Percentiles rank a stretch among this genome's conserved stretches.
These are phyloP conservation scores for Oryza glumipatula DNA, from an alignment of 176 grass and related monocot genomes.

Conservation along the genomic window DNA sequence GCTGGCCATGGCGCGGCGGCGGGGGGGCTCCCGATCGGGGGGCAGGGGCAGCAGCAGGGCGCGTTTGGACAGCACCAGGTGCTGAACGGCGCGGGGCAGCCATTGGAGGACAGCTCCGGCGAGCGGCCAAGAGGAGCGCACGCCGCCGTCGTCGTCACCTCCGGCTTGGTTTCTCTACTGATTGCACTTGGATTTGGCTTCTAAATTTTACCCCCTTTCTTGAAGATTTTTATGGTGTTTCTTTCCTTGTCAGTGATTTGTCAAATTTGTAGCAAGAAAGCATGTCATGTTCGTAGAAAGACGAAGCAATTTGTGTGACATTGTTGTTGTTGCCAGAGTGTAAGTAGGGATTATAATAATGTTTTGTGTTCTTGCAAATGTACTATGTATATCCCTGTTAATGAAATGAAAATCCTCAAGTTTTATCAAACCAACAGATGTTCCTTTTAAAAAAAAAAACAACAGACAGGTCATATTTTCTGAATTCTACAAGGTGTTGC, in stretches of 20 bases:
- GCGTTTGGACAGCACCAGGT: conserved; percentile 52
- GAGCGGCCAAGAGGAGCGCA: conserved; percentile 27
- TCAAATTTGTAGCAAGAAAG: not conserved
- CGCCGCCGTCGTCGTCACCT: not conserved
- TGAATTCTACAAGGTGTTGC: too few relatives aligned
- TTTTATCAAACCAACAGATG: too few relatives aligned
- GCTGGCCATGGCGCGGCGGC: conserved; percentile 30
- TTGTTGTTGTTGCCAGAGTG: not conserved
- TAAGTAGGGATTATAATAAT: not conserved
- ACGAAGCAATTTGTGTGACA: not conserved
- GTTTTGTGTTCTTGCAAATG: not conserved
- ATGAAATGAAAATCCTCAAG: too few relatives aligned
- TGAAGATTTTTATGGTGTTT: not conserved
- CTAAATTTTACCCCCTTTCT: conserved; percentile 12
- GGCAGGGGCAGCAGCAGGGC: conserved; percentile 37
- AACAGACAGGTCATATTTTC: too few relatives aligned
- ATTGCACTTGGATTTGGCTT: conserved; percentile 2
- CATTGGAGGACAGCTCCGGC: conserved; percentile 42
- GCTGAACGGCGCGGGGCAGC: conserved; percentile 40
- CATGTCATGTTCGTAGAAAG: not conserved
- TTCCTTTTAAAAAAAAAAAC: too few relatives aligned
- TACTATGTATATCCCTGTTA: not conserved
- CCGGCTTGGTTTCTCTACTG: not conserved
- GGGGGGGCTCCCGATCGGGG: conserved; percentile 37
- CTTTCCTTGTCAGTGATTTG: not conserved